Evolutionary conservation across 2,329 filamentous ascomycete species (phyloP).

Genomic region (Penicillium occitanis): DNA sequence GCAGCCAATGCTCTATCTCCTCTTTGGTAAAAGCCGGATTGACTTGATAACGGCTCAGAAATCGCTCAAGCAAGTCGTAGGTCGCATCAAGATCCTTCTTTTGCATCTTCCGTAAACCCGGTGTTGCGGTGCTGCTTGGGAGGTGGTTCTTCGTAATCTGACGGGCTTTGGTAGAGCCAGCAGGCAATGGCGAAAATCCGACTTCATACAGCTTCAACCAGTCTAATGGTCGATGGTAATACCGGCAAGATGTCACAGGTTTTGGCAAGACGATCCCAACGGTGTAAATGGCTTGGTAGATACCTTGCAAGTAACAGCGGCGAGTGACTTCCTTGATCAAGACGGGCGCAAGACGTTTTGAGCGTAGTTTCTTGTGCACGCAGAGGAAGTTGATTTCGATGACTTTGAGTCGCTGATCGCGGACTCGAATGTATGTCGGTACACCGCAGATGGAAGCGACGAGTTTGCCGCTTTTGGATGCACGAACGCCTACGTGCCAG

Average conservation of each 20-base stretch:
- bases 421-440: conserved; percentile 77
- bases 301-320: conserved; percentile 78
- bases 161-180: conserved; percentile 77
- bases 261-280: conserved; percentile 87
- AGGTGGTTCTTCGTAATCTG: conserved; percentile 86
- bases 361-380: conserved; percentile 94
- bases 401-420: conserved; percentile 70
- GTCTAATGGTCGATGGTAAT: conserved; percentile 90
- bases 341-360: conserved; percentile 87
- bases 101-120: conserved; percentile 78
- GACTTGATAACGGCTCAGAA: conserved; percentile 78
- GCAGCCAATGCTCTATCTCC: conserved; percentile 85
- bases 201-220: conserved; percentile 96
- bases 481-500: conserved; percentile 94
- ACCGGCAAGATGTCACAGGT: conserved; percentile 88
- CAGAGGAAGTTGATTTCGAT: conserved; percentile 98
- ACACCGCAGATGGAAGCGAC: conserved; percentile 96
- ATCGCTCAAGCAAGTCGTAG: conserved; percentile 70
- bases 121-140: conserved; percentile 69
- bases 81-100: conserved; percentile 75
- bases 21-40: conserved; percentile 75
- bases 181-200: conserved; percentile 85
- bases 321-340: conserved; percentile 98
- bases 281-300: conserved; percentile 96
- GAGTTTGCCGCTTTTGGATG: conserved; percentile 76